Percentiles rank a stretch among this genome's conserved stretches.
Conservation (phyloP, 768 basidiomycete species). For the Gloeostereum incarnatum region DNA sequence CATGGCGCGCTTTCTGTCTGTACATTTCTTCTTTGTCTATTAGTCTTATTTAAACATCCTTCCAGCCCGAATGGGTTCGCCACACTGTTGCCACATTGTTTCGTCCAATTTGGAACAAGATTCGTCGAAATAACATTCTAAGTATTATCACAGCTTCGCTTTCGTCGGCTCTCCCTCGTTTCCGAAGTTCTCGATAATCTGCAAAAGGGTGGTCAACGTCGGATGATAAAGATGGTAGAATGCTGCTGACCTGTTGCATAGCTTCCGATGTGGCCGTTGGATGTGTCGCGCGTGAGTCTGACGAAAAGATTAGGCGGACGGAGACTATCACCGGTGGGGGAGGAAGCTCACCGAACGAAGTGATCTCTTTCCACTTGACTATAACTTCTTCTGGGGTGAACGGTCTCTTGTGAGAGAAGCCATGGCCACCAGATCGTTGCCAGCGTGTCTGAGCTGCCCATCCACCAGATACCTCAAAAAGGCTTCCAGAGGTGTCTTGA, state of each 20-base stretch:
- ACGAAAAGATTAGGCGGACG: conserved; percentile 3
- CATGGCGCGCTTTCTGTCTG: too few relatives aligned
- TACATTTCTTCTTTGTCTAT: too few relatives aligned
- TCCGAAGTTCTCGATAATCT: conserved; percentile 42
- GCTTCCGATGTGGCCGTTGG: conserved; percentile 70
- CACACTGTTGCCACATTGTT: too few relatives aligned
- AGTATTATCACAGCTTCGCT: conserved; percentile 52
- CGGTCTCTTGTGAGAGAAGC: conserved; percentile 72
- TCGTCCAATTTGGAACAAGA: too few relatives aligned
- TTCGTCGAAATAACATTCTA: too few relatives aligned
- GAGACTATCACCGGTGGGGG: background rate
- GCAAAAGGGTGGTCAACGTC: background rate
- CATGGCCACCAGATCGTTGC: conserved; percentile 82
- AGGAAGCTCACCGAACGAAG: conserved; percentile 60
- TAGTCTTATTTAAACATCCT: too few relatives aligned
- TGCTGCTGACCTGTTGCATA: conserved; percentile 51
- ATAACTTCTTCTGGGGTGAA: conserved; percentile 77
- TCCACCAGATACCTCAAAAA: conserved; percentile 87
- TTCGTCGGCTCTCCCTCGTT: conserved; percentile 36
- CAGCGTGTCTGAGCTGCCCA: conserved; percentile 92
- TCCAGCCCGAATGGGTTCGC: too few relatives aligned
- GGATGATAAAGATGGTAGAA: conserved; percentile 7
- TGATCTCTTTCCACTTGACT: conserved; percentile 75
- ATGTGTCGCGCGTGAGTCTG: conserved; percentile 76
- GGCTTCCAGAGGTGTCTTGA: conserved; percentile 52